Evolutionary conservation across 495 filamentous ascomycete genomes (phyloP), one percentile per base, ranked within the genome.

Genomic region (Aspergillus nidulans): DNA sequence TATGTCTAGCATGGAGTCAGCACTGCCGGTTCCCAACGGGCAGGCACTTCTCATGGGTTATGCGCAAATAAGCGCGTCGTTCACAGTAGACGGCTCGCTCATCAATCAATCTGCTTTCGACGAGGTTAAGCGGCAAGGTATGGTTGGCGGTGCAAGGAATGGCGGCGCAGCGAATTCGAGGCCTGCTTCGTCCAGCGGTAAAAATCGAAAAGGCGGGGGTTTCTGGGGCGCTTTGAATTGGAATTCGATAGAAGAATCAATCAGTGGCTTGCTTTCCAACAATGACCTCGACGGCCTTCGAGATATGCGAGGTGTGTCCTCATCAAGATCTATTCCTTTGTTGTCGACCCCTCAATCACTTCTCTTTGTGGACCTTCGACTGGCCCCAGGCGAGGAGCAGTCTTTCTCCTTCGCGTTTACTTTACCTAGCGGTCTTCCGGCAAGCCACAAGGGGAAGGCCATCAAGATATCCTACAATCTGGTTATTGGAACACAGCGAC

Each of bases 41-140:
- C 91, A 97, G 71, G 82, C 87, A 15, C 70, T 98, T 49, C 92
- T 98, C 84, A 97, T 98, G 94, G 94, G 92, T 9, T 98, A 95
- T 72, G 95, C 87, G 5, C 92, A 98, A 66, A 81, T 97, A n/a
- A 85, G 87, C 62, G 94, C 95, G 16, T 88, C 89, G 0, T 98
- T 97, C 58, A 90, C 85, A 0, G 71, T 97, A 6, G 94, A 98
- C 67, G 91, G 91, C 0, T 95, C 95, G 6, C 74, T 98, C 30
- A 81, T 97, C 50, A 91, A 96, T 58, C 85, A 94, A 34, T 85
- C 83, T 2, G 89, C 85, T 3, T 98, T 98, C 60, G 95, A 98
- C 65, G 90, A 95, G 52, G 90, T 97, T 24, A 98, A 97, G 67
- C 77, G 92, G 39, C 96, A 95, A 68, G 95, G 89, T 26, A 89